Evolutionary conservation across 768 basidiomycete genomes (phyloP).

Genomic region (Tricholoma sp.): DNA sequence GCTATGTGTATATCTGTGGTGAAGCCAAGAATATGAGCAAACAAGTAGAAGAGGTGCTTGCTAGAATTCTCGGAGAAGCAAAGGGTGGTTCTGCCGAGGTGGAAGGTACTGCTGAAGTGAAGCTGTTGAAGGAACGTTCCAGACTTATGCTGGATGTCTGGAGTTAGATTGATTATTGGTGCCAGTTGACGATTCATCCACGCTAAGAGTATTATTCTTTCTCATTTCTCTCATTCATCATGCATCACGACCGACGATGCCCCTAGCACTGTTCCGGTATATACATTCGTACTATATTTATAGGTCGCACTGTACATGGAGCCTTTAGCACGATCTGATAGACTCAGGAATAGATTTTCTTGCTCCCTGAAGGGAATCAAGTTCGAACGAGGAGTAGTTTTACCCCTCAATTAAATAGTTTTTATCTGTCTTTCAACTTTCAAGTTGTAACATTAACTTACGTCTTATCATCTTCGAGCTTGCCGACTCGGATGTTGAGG

Average conservation of each 20-base stretch:
- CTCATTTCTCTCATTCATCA: slow-evolving; percentile 1
- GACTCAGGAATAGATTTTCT: slow-evolving; percentile 12
- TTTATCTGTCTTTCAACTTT: background rate
- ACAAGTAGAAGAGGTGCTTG: slow-evolving; percentile 87
- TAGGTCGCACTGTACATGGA: slow-evolving; percentile 11
- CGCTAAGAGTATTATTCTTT: slow-evolving; percentile 9
- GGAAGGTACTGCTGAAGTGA: slow-evolving; percentile 88
- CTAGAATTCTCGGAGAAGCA: slow-evolving; percentile 81
- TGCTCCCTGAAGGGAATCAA: background rate
- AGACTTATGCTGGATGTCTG: slow-evolving; percentile 85
- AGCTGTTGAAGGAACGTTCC: slow-evolving; percentile 91
- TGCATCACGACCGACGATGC: background rate
- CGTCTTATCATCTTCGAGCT: slow-evolving; percentile 1
- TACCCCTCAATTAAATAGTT: background rate
- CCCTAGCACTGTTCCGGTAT: slow-evolving; percentile 5
- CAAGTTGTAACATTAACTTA: background rate
- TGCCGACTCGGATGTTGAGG: slow-evolving; percentile 29
- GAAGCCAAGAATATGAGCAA: slow-evolving; percentile 97
- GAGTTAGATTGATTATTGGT: slow-evolving; percentile 46
- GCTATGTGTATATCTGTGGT: slow-evolving; percentile 96
- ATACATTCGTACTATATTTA: slow-evolving; percentile 14
- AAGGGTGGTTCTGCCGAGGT: slow-evolving; percentile 87
- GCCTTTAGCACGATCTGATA: slow-evolving; percentile 7
- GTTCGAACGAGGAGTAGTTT: too few relatives aligned
- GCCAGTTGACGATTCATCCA: background rate